phyloP scores from a whole-genome alignment of 495 filamentous ascomycete genomes.

The Zalerion maritima region DNA sequence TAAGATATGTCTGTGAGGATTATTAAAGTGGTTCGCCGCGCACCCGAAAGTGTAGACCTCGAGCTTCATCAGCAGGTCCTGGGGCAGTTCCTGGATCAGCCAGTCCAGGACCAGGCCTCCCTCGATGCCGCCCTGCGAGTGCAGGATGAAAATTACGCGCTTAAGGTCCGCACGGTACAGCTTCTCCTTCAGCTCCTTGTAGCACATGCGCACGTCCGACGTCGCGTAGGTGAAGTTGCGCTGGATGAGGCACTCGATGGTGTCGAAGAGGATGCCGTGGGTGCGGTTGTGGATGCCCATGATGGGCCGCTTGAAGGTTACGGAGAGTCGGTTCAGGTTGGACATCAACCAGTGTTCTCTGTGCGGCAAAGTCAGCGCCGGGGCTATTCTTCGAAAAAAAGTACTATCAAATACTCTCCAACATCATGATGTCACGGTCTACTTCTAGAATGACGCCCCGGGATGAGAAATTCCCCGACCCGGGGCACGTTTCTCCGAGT shows the following conservation, averaged over 20 bases:
- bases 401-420: too few relatives aligned
- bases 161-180: conserved; percentile 43
- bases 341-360: conserved; percentile 45
- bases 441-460: too few relatives aligned
- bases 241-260: conserved; percentile 65
- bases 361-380: too few relatives aligned
- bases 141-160: conserved; percentile 64
- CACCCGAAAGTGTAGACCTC: conserved; percentile 81
- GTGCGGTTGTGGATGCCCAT: conserved; percentile 76
- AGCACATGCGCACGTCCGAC: conserved; percentile 44
- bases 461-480: too few relatives aligned
- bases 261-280: conserved; percentile 57
- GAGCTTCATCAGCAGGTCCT: conserved; percentile 48
- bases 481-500: too few relatives aligned
- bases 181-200: conserved; percentile 41
- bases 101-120: conserved; percentile 61
- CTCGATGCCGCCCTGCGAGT: conserved; percentile 75
- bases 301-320: conserved; percentile 60
- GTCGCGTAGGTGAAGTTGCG: conserved; percentile 63
- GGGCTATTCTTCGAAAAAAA: too few relatives aligned
- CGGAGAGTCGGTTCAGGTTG: conserved; percentile 56
- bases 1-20: conserved; percentile 40
- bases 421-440: too few relatives aligned
- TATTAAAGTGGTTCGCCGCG: conserved; percentile 81
- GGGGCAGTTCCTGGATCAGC: conserved; percentile 61